Evolutionary conservation across 192 early-diverging fungal species (phyloP), one percentile per base, ranked within the genome.

Genomic region (Phycomyces blakesleeanus): DNA sequence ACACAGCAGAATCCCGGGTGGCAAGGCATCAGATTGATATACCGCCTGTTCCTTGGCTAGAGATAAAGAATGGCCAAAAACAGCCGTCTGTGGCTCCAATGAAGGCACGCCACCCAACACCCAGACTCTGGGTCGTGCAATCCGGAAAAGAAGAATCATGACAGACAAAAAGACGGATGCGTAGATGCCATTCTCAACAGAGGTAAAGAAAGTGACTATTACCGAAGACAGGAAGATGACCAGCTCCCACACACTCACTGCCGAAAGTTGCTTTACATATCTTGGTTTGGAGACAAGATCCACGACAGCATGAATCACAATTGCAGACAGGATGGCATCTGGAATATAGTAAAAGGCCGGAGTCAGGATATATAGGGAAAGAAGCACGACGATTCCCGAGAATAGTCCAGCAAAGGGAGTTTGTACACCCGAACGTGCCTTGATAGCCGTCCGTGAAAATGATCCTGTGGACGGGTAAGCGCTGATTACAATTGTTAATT

Each of bases 381-480:
- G 70, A 0, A 91, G 68, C 24, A 95, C 92, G 9, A 90, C 79
- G n/a, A 69, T 51, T 4, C 81, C 89, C 12, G 91, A 91, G 68
- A 93, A 79, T 49, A 91, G 74, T 55, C 87, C 85, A 14, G 90
- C 89, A 49, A 89, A 67, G 3, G 91, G 91, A 0, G 90, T 89
- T 58, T 84, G 81, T 8, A 88, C 91, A 11, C 94, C 94, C 7
- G 91, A 89, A 52, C 84, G 78, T 39, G 89, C 79, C 66, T 93
- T 88, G 67, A 96, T 88, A n/a, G 93, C 91, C 0, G 91, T 91
- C 57, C 94, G 89, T 8, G 92, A 95, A 81, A 97, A 96, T 9
- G 92, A 95, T 24, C 93, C 95, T 26, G 95, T 96, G 7, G 90
- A 87, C 15, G 94, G 89, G 78, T 89, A 94, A 8, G 82, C 90